These are phyloP conservation scores for Echium plantagineum DNA, from an alignment of 257 asterid genomes.

Conservation along the genomic window DNA sequence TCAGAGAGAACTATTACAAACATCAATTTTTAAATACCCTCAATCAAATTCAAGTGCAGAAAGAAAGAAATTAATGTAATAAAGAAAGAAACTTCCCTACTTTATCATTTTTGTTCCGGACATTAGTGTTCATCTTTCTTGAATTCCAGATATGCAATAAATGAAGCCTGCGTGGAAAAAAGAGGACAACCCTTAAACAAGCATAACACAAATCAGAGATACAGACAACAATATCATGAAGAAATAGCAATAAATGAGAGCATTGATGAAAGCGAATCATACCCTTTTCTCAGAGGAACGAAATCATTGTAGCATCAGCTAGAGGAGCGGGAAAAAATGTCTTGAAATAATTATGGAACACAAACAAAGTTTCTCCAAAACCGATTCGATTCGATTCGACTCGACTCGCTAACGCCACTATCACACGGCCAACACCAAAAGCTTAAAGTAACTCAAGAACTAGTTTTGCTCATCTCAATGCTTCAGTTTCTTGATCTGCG, in stretches of 20 bases:
- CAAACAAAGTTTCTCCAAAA: no score
- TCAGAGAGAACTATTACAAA: background rate
- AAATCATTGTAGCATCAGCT: background rate
- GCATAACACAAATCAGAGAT: background rate
- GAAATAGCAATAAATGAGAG: background rate
- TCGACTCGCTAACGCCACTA: no score
- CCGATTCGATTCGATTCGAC: no score
- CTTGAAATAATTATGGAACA: background rate
- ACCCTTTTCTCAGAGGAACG: background rate
- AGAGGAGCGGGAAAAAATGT: background rate
- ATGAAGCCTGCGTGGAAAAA: background rate
- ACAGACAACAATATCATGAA: background rate
- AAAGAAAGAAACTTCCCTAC: background rate
- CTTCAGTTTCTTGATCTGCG: background rate
- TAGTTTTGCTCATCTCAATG: background rate
- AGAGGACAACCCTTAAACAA: background rate
- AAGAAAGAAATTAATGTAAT: no score
- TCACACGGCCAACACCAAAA: background rate
- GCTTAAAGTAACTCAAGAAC: no score
- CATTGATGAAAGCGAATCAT: background rate
- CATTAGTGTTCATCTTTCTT: background rate
- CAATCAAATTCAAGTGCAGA: no score
- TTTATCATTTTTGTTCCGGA: background rate
- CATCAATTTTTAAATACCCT: background rate
- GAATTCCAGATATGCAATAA: background rate